Base-by-base conservation (phyloP, 768 basidiomycete species). In the Tylopilus balloui region DNA sequence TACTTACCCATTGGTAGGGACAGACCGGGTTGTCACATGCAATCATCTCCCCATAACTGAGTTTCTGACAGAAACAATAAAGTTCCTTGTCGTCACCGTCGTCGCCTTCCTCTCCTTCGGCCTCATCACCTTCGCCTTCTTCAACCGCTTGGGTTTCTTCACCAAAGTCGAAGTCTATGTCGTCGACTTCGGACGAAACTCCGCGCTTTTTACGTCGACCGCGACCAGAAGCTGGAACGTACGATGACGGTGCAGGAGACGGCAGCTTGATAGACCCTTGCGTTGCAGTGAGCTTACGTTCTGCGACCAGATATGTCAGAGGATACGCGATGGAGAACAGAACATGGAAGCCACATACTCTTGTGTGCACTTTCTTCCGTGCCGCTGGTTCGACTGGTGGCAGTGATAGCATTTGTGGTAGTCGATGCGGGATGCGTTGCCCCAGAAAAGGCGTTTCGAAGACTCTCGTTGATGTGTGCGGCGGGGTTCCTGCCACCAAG, bases 41-140 rank as follows among this genome's bases (percentile, higher is more conserved):
- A 51, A 83, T 79, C 81, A 83, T 83, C 69, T 80, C 81, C 42
- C 83, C 83, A 56, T 80, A 83, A 42, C 77, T 80, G 54, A 76
- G 72, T 60, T 80, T 78, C 56, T 77, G 77, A 63, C 83, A 84
- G 66, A 76, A 75, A 64, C 83, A 84, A 52, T 84, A 84, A 5
- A 81, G 55, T 45, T 72, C 71, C 60, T 81, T 76, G 64, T 84
- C 79, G 56, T 79, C 80, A 2, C 68, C 75, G 43, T 75, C 77
- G n/a, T 75, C 79, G 14, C 68, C 72, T 35, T 70, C 77, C 24
- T 74, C 74, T 1, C 67, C 72, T n/a, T 71, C 73, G 1, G 53
- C 69, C 47, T 66, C 67, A 19, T 69, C 66, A 20, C 59, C 67
- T 39, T 67, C 66, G 4, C 55, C 67, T 48, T 67, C 66, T 48